These are phyloP conservation scores for Fusarium sp. DNA, from an alignment of 2,329 filamentous ascomycete species.

Conservation along the genomic window DNA sequence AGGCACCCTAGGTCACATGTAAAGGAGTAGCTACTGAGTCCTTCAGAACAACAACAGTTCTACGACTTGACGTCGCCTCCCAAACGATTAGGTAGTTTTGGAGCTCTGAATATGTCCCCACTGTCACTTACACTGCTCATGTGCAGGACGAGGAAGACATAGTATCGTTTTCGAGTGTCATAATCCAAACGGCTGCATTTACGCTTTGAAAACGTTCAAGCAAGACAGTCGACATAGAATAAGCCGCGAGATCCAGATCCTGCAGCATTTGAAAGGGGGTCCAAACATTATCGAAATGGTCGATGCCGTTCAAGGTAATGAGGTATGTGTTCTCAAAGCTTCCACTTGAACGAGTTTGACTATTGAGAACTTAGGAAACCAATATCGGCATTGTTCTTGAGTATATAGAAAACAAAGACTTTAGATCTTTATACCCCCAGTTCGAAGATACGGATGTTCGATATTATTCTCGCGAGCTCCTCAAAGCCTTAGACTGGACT, in stretches of 20 bases:
- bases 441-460: not conserved
- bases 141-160: conserved; percentile 22
- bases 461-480: conserved; percentile 17
- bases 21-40: not conserved
- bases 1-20: not conserved
- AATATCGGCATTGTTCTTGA: conserved; percentile 24
- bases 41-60: not conserved
- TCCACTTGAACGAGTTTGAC: not conserved
- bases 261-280: not conserved
- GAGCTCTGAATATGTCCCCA: fast-evolving
- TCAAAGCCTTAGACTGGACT: conserved; percentile 18
- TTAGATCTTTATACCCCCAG: conserved; percentile 2
- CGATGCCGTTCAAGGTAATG: conserved; percentile 17
- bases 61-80: conserved; percentile 18
- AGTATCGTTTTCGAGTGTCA: conserved; percentile 20
- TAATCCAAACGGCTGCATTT: not conserved
- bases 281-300: conserved; percentile 12
- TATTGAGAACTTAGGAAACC: not conserved
- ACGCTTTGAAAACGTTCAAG: conserved; percentile 30
- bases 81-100: conserved; percentile 1
- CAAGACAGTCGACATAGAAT: conserved; percentile 4
- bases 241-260: conserved; percentile 9
- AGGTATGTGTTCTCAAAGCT: not conserved
- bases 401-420: conserved; percentile 19
- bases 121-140: not conserved